Evolutionary conservation across 176 grass and related monocot genomes (phyloP).

Genomic region (Cenchrus americanus): DNA sequence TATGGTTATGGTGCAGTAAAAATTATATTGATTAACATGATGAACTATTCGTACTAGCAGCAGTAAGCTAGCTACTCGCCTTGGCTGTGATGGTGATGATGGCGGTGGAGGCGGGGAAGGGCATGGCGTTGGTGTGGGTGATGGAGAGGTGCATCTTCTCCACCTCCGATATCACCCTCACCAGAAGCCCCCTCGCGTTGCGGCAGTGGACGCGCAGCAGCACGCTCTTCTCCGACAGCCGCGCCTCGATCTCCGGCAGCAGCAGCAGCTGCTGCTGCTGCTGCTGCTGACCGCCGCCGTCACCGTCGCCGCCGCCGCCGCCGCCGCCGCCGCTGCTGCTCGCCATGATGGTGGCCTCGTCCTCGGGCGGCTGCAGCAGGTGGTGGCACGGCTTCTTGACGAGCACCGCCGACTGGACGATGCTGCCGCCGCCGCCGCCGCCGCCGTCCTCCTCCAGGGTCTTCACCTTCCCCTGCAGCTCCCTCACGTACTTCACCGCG

Average conservation of each 20-base stretch:
- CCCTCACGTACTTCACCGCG: constrained; percentile 73
- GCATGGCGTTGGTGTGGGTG: constrained; percentile 79
- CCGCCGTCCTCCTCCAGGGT: constrained; percentile 44
- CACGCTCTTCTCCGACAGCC: constrained; percentile 58
- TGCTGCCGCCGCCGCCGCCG: neutral
- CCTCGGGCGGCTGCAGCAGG: neutral
- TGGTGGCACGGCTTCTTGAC: constrained; percentile 47
- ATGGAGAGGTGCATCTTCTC: constrained; percentile 63
- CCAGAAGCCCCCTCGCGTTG: constrained; percentile 53
- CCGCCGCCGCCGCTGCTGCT: neutral
- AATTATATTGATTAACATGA: too few species aligned
- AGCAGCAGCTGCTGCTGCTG: too few species aligned
- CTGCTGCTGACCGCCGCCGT: too few species aligned
- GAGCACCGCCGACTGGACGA: constrained; percentile 45
- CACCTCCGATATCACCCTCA: constrained; percentile 69
- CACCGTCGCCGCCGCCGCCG: neutral
- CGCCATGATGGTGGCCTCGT: neutral
- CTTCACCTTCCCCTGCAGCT: constrained; percentile 72
- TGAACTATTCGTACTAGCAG: too few species aligned
- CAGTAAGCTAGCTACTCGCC: constrained; percentile 57
- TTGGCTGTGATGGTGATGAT: constrained; percentile 73
- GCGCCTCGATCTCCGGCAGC: constrained; percentile 73
- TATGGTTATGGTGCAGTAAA: too few species aligned
- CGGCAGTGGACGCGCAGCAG: constrained; percentile 74
- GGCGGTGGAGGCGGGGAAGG: constrained; percentile 54